Percentiles rank a stretch among this genome's conserved stretches.
These are phyloP conservation scores for Fusarium protoensiforme DNA, from an alignment of 2,329 filamentous ascomycete genomes.

Conservation along the genomic window DNA sequence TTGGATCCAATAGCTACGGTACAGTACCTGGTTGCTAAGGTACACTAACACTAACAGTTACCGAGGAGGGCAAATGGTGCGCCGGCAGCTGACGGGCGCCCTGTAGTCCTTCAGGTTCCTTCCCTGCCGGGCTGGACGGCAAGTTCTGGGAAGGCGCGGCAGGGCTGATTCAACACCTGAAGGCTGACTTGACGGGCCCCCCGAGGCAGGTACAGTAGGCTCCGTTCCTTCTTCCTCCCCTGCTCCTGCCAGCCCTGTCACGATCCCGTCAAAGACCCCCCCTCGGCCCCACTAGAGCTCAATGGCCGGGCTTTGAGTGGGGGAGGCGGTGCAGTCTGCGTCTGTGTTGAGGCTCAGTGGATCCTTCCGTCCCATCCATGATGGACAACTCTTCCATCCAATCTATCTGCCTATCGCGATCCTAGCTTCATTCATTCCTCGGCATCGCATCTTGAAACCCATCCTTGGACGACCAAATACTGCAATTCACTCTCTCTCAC, in stretches of 20 bases:
- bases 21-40: background rate
- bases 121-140: background rate
- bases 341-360: slow-evolving; percentile 27
- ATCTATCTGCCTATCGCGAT: slow-evolving; percentile 4
- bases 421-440: background rate
- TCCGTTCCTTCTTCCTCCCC: background rate
- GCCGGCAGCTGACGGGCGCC: background rate
- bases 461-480: background rate
- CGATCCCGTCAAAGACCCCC: slow-evolving; percentile 2
- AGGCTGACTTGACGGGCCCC: background rate
- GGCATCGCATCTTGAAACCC: background rate
- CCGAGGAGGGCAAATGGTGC: background rate
- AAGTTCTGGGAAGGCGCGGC: background rate
- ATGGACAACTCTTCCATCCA: slow-evolving; percentile 6
- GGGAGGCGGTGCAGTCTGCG: background rate
- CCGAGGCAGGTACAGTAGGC: background rate
- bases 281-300: slow-evolving; percentile 11
- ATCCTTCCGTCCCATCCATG: slow-evolving; percentile 2
- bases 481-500: background rate
- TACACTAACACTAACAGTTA: background rate
- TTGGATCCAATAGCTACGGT: background rate
- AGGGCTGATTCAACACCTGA: background rate
- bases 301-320: background rate
- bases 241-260: background rate
- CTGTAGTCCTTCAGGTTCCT: background rate